A percentile compares a stretch with the other conserved stretches of the same genome.
Evolutionary conservation across 2,329 filamentous ascomycete genomes (phyloP).

Genomic region (Claviceps purpurea): DNA sequence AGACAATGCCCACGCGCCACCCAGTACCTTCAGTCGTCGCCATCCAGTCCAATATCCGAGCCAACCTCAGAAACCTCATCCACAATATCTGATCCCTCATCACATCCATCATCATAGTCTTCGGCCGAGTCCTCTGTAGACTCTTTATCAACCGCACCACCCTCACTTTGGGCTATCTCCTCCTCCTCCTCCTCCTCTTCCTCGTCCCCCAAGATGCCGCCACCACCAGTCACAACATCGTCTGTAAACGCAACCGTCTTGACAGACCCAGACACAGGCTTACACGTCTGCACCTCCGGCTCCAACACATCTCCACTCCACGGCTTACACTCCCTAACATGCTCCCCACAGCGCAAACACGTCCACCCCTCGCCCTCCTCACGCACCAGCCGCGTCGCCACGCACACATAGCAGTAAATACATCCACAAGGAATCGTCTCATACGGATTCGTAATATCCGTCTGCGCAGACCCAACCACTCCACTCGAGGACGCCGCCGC

Average conservation of each 20-base stretch:
- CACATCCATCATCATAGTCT: conserved; percentile 7
- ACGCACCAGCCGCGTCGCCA: conserved; percentile 78
- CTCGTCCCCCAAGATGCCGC: conserved; percentile 18
- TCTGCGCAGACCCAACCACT: conserved; percentile 75
- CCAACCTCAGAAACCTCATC: conserved; percentile 5
- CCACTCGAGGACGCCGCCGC: conserved; percentile 53
- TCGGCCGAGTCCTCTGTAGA: conserved; percentile 7
- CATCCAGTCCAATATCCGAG: conserved; percentile 3
- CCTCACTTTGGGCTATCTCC: conserved; percentile 5
- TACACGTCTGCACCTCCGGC: conserved; percentile 28
- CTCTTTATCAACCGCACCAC: conserved; percentile 8
- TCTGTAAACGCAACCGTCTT: conserved; percentile 54
- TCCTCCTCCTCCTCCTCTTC: conserved; percentile 10
- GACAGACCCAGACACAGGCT: conserved; percentile 23
- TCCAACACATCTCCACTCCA: conserved; percentile 85
- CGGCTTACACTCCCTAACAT: conserved; percentile 73
- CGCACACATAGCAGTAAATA: conserved; percentile 90
- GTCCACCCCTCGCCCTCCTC: conserved; percentile 93
- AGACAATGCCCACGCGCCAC: neutral
- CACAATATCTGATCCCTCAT: conserved; percentile 3
- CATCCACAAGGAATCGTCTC: conserved; percentile 81
- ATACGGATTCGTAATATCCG: conserved; percentile 93
- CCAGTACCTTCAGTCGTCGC: conserved; percentile 1
- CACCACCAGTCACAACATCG: conserved; percentile 26
- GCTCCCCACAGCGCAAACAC: conserved; percentile 76